Evolutionary conservation across 225 moss, liverwort and hornwort species (phyloP).

Genomic region (Physcomitrium patens): DNA sequence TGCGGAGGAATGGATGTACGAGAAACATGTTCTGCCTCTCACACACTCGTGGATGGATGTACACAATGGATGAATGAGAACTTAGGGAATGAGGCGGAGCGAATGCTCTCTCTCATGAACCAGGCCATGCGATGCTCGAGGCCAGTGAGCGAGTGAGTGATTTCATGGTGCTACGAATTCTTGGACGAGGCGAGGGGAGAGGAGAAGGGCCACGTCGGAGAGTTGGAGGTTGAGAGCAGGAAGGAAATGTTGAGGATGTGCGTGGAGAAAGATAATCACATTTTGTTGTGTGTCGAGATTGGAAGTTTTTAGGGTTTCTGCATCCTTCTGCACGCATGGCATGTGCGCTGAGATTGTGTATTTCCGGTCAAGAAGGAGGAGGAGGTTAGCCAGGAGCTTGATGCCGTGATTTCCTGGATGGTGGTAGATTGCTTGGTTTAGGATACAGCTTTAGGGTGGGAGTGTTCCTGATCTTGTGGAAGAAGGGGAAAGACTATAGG

Average conservation of each 20-base stretch:
- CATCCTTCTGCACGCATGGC: not conserved
- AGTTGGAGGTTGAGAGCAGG: not conserved
- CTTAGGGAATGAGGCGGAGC: too few relatives aligned
- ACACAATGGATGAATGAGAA: too few relatives aligned
- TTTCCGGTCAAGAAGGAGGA: not conserved
- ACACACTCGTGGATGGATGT: too few relatives aligned
- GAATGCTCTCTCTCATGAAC: too few relatives aligned
- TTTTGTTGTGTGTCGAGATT: not conserved
- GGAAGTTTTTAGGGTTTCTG: not conserved
- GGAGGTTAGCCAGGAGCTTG: not conserved
- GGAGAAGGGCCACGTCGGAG: not conserved
- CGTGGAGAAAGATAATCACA: not conserved
- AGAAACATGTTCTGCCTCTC: too few relatives aligned
- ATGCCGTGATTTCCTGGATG: not conserved
- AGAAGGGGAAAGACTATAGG: conserved; percentile 9
- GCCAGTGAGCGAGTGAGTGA: too few relatives aligned
- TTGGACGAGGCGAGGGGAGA: too few relatives aligned
- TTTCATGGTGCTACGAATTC: too few relatives aligned
- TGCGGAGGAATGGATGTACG: too few relatives aligned
- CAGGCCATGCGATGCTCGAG: too few relatives aligned
- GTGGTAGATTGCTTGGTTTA: not conserved
- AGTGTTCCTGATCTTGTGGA: not conserved
- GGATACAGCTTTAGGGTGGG: not conserved
- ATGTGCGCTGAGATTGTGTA: not conserved
- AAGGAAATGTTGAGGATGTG: too few relatives aligned